A percentile compares a stretch with the other conserved stretches of the same genome.
These are phyloP conservation scores for Trifolium fragiferum DNA, from an alignment of 306 rosid genomes.

Conservation along the genomic window DNA sequence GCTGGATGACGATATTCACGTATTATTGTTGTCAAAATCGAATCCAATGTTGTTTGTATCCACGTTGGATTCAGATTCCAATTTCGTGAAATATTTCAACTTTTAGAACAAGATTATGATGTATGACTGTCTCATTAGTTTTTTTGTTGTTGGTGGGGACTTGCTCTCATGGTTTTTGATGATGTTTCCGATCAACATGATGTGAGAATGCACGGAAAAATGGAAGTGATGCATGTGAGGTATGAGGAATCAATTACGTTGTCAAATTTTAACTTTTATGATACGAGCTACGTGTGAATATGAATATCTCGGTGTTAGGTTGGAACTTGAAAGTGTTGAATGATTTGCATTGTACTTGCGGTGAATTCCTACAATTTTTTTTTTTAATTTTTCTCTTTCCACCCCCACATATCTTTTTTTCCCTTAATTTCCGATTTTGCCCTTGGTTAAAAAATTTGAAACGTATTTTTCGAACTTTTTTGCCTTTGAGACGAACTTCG, in stretches of 20 bases:
- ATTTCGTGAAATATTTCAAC: neutral
- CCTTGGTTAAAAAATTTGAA: no score
- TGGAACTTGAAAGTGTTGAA: constrained; percentile 7
- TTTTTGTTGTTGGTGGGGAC: constrained; percentile 6
- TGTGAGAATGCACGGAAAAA: constrained; percentile 16
- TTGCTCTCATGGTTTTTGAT: constrained; percentile 17
- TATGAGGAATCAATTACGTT: neutral
- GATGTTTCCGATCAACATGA: neutral
- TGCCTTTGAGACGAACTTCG: no score
- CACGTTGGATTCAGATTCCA: constrained; percentile 13
- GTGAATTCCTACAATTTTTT: no score
- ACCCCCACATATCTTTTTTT: no score
- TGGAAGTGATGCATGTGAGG: neutral
- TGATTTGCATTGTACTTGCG: no score
- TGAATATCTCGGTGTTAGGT: constrained; percentile 51
- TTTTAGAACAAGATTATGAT: neutral
- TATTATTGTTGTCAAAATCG: neutral
- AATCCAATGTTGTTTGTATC: neutral
- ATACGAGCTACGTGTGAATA: neutral
- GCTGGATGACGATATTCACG: neutral
- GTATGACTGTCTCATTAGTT: neutral
- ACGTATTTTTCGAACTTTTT: no score
- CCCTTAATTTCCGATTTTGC: no score
- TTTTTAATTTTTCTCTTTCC: no score
- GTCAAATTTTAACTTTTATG: neutral